These are phyloP conservation scores for Neurospora sp. DNA, from an alignment of 495 filamentous ascomycete species.

Conservation along the genomic window DNA sequence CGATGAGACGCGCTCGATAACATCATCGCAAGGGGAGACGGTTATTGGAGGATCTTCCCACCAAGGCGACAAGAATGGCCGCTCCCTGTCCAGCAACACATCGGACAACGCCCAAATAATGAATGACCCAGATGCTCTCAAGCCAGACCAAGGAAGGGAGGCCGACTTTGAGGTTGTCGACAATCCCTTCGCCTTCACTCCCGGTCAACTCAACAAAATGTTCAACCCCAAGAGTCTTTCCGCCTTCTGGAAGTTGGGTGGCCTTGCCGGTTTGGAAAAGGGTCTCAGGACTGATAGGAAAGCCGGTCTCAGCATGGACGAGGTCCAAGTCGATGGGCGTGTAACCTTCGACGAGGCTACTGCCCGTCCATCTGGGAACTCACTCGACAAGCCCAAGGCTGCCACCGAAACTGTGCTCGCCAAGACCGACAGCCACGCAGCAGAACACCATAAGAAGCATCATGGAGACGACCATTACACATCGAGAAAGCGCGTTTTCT, in stretches of 20 bases:
- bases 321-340: constrained; percentile 43
- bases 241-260: constrained; percentile 60
- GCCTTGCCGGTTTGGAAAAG: constrained; percentile 54
- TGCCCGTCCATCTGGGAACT: constrained; percentile 16
- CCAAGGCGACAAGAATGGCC: constrained; percentile 27
- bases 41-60: constrained; percentile 25
- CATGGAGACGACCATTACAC: constrained; percentile 33
- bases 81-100: constrained; percentile 14
- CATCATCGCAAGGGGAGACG: constrained; percentile 35
- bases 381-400: constrained; percentile 14
- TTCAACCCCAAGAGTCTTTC: constrained; percentile 65
- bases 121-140: constrained; percentile 45
- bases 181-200: constrained; percentile 62
- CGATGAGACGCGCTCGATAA: constrained; percentile 37
- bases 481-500: constrained; percentile 59
- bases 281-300: constrained; percentile 56
- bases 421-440: constrained; percentile 3
- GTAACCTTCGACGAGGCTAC: constrained; percentile 56
- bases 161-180: constrained; percentile 53
- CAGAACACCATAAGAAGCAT: constrained; percentile 3
- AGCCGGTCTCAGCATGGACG: constrained; percentile 57
- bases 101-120: constrained; percentile 39
- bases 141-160: constrained; percentile 55
- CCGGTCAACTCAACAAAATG: constrained; percentile 64
- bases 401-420: constrained; percentile 5